Percentiles rank a stretch among this genome's conserved stretches.
These are phyloP conservation scores for Tolypocladium nubicola DNA, from an alignment of 2,329 filamentous ascomycete genomes.

Conservation along the genomic window DNA sequence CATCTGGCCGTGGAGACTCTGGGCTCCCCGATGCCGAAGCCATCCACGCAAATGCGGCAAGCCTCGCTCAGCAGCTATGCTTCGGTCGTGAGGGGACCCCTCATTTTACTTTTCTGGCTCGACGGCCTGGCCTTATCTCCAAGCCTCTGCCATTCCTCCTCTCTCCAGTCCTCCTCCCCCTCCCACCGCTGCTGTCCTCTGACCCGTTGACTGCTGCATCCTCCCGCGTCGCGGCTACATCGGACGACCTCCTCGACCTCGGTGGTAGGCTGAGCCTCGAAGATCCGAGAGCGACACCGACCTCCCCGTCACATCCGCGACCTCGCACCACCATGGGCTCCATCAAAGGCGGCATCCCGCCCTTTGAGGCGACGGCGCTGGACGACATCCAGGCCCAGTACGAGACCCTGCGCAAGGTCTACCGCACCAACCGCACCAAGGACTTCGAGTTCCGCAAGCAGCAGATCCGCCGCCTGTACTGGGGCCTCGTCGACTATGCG, in stretches of 20 bases:
- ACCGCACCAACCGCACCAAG: slow-evolving; percentile 70
- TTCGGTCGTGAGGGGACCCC: background rate
- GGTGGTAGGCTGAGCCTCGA: background rate
- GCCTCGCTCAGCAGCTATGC: background rate
- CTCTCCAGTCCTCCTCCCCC: background rate
- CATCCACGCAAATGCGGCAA: background rate
- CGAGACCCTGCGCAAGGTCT: slow-evolving; percentile 55
- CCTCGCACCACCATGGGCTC: slow-evolving; percentile 24
- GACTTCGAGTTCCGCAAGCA: slow-evolving; percentile 69
- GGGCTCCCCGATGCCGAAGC: background rate
- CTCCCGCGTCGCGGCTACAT: background rate
- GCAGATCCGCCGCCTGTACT: slow-evolving; percentile 91
- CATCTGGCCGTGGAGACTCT: background rate
- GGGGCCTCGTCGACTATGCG: slow-evolving; percentile 74
- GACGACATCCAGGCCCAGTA: slow-evolving; percentile 55
- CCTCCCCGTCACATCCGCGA: background rate
- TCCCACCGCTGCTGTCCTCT: background rate
- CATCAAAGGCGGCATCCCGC: slow-evolving; percentile 25
- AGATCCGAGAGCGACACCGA: background rate
- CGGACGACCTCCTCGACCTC: background rate
- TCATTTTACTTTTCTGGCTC: background rate
- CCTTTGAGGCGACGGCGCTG: slow-evolving; percentile 51
- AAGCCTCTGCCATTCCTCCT: background rate
- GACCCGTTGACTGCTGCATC: background rate
- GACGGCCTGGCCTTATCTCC: background rate